phyloP scores from a whole-genome alignment of 2,329 filamentous ascomycete species.

The Mycosphaerella sp. region DNA sequence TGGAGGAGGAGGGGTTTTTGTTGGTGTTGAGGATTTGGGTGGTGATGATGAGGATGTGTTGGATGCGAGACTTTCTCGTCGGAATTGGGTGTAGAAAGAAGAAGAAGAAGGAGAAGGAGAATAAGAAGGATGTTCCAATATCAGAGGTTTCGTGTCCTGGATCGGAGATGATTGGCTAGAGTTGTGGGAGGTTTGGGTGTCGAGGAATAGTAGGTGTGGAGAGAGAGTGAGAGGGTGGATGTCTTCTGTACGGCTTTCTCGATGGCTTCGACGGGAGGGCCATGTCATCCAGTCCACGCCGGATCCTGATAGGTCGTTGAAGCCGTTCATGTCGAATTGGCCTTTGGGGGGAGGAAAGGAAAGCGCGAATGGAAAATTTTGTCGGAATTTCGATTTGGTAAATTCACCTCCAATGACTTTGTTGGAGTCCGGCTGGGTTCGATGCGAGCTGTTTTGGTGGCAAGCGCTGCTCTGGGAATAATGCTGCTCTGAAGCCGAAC shows the following conservation, averaged over 20 bases:
- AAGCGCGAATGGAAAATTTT: neutral
- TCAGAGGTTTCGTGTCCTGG: slow-evolving; percentile 6
- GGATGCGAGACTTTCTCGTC: slow-evolving; percentile 10
- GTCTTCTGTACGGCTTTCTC: neutral
- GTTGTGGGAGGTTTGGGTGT: neutral
- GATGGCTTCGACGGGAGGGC: neutral
- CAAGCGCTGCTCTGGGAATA: too few relatives aligned
- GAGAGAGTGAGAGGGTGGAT: slow-evolving; percentile 10
- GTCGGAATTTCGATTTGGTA: too few relatives aligned
- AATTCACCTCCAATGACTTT: too few relatives aligned
- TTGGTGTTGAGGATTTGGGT: slow-evolving; percentile 3
- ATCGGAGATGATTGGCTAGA: neutral
- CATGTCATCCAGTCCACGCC: neutral
- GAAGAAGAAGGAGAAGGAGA: too few relatives aligned
- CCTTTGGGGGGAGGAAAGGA: too few relatives aligned
- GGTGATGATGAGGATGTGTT: slow-evolving; percentile 3
- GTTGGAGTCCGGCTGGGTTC: too few relatives aligned
- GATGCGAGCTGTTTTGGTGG: too few relatives aligned
- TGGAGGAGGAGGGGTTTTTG: too few relatives aligned
- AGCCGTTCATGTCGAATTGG: neutral
- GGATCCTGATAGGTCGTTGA: neutral
- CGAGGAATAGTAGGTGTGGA: slow-evolving; percentile 9
- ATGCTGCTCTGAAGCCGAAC: too few relatives aligned
- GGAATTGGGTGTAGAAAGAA: neutral
- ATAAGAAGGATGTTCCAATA: slow-evolving; percentile 1